Evolutionary conservation across 441 rosid genomes (phyloP).

Genomic region (Breynia disticha): DNA sequence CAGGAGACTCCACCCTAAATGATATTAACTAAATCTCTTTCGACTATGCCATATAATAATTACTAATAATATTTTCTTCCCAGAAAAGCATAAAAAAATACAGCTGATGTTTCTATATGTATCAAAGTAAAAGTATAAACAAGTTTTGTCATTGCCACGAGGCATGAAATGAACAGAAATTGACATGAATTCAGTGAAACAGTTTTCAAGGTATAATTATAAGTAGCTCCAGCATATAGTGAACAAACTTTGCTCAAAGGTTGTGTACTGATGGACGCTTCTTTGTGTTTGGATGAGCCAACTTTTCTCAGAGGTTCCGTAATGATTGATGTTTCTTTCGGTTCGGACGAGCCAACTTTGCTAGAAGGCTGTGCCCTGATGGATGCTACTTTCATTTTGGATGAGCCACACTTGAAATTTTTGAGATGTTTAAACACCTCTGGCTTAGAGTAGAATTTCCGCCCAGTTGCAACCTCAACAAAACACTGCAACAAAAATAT

Average conservation of each 20-base stretch:
- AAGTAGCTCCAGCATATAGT: conserved; percentile 2
- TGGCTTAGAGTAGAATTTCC: conserved; percentile 36
- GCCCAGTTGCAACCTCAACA: conserved; percentile 21
- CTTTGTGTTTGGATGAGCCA: conserved; percentile 11
- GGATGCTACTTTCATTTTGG: conserved; percentile 11
- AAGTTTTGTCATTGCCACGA: too few species aligned
- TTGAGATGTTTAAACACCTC: conserved; percentile 27
- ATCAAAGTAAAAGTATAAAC: too few species aligned
- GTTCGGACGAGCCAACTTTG: conserved; percentile 25
- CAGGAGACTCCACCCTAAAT: too few species aligned
- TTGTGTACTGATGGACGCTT: neutral
- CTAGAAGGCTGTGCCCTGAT: conserved; percentile 3
- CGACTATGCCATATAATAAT: too few species aligned
- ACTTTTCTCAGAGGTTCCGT: too few species aligned
- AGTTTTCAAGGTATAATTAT: neutral
- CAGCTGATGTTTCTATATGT: too few species aligned
- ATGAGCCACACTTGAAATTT: conserved; percentile 8
- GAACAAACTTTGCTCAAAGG: conserved; percentile 22
- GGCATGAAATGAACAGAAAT: neutral
- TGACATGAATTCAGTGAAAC: neutral
- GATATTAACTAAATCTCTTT: too few species aligned
- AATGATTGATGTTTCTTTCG: too few species aligned
- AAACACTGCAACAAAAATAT: conserved; percentile 24
- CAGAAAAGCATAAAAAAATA: too few species aligned
- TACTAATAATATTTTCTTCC: too few species aligned